Conservation (phyloP, 1,284 basidiomycete species). For the Limonomyces culmigenus region DNA sequence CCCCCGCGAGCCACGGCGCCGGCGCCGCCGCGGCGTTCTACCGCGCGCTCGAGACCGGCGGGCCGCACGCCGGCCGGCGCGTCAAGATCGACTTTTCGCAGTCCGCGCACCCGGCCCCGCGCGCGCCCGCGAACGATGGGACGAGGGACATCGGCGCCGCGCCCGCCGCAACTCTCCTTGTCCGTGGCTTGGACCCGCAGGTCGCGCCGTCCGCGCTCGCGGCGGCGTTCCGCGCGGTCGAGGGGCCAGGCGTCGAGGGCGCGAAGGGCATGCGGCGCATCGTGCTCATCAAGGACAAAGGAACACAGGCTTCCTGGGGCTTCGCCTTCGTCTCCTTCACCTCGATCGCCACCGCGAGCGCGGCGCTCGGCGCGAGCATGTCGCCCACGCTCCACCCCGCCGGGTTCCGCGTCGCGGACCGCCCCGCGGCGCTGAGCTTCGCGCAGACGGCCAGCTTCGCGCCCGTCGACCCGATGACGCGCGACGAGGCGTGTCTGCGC, state of each 20-base stretch:
- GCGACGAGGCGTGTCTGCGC: conserved; percentile 55
- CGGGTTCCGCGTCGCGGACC: conserved; percentile 76
- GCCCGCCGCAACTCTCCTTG: conserved; percentile 64
- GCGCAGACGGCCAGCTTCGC: conserved; percentile 78
- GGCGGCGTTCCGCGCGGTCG: conserved; percentile 55
- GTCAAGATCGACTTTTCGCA: conserved; percentile 87
- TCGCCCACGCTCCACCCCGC: conserved; percentile 70
- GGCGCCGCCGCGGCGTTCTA: conserved; percentile 51
- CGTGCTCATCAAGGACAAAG: conserved; percentile 74
- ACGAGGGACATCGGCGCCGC: conserved; percentile 84
- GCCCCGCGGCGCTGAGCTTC: conserved; percentile 77
- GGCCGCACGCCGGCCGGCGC: conserved; percentile 52
- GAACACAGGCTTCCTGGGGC: conserved; percentile 71
- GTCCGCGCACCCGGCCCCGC: conserved; percentile 54
- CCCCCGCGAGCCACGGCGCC: conserved; percentile 65
- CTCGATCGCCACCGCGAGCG: conserved; percentile 6
- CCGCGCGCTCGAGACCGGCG: conserved; percentile 47
- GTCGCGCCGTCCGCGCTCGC: conserved; percentile 75
- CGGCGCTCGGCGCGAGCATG: conserved; percentile 66
- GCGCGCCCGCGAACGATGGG: conserved; percentile 68
- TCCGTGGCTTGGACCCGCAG: conserved; percentile 77
- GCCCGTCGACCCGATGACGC: conserved; percentile 52
- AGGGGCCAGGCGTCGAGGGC: conserved; percentile 49
- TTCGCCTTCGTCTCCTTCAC: conserved; percentile 60
- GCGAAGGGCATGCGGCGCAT: conserved; percentile 76